Base-by-base conservation (phyloP, 2,329 filamentous ascomycete species). In the Thielaviopsis euricoi region DNA sequence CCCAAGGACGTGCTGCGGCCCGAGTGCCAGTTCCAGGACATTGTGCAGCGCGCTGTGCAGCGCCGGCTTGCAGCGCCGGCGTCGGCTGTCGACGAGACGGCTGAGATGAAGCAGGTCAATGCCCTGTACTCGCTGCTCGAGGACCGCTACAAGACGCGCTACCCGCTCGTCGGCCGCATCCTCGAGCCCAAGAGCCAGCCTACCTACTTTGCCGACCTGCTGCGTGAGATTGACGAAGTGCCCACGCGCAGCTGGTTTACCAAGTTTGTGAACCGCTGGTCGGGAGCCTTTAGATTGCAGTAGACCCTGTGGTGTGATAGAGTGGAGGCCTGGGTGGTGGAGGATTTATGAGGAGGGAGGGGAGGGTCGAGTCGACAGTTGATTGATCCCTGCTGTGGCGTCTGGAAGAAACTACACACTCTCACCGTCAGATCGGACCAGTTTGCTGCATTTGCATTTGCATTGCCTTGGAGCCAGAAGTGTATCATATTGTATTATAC, bases 1-100 rank as follows among this genome's bases (percentile, higher is more conserved):
- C 83, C 83, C 52, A 77, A 78, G 64, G 82, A 85, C 65, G 71
- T 73, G 59, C 73, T 86, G 51, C 80, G 83, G 0, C 82, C 82
- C 7, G 76, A 82, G 59, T 74, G 77, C 66, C 80, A 84, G 67
- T 75, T 86, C 63, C 79, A 79, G 64, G 74, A 80, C 62, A 73
- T 79, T 37, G 69, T 85, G 53, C 65, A 49, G 51, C 49, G 50
- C 25, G 22, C 37, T 15, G 29, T 60, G 23, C 22, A 68, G 59
- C 64, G 65, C 29, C 65, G 71, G 53, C 23, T 63, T 60, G 23
- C 22, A 68, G 59, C 64, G 65, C 29, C 65, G 71, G 53, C 23
- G n/a, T 63, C 23, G 22, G 26, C 46, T 43, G 26, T 51, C 22
- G 56, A 55, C 13, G 53, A 58, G 37, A 3, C 46, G 13, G 46